Conservation (phyloP, 176 grass and related monocot genomes). For the Canna indica region DNA sequence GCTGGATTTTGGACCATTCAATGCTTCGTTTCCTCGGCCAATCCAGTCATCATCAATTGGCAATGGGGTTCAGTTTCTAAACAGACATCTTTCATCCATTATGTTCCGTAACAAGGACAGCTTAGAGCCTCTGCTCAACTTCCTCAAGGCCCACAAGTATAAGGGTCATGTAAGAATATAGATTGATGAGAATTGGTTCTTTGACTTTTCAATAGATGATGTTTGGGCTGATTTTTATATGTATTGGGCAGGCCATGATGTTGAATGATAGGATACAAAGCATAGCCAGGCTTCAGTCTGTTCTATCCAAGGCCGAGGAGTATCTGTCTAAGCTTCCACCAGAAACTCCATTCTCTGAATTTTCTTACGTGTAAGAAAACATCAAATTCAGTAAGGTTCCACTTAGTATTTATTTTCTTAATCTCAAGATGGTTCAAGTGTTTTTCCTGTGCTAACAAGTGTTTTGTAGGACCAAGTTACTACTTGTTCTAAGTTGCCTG, state of each 20-base stretch:
- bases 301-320: slow-evolving; percentile 81
- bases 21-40: slow-evolving; percentile 62
- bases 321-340: slow-evolving; percentile 61
- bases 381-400: neutral
- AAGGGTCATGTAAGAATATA: slow-evolving; percentile 70
- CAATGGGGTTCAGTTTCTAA: slow-evolving; percentile 94
- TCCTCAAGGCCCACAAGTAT: slow-evolving; percentile 65
- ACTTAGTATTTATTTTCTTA: neutral
- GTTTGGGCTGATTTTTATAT: neutral
- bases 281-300: slow-evolving; percentile 71
- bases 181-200: neutral
- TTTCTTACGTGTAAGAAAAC: slow-evolving; percentile 52
- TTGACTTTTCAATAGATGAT: neutral
- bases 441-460: neutral
- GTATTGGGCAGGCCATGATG: slow-evolving; percentile 65
- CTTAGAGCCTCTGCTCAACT: slow-evolving; percentile 77
- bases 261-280: slow-evolving; percentile 84
- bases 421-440: neutral
- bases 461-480: neutral
- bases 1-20: slow-evolving; percentile 95
- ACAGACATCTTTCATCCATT: slow-evolving; percentile 79
- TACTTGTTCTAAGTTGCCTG: neutral
- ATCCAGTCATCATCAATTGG: slow-evolving; percentile 81
- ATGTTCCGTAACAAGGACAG: slow-evolving; percentile 95
- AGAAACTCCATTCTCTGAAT: slow-evolving; percentile 59